A percentile compares a stretch with the other conserved stretches of the same genome.
Conservation (phyloP, 805 yeast species). For the Isabelozyma rhagii region DNA sequence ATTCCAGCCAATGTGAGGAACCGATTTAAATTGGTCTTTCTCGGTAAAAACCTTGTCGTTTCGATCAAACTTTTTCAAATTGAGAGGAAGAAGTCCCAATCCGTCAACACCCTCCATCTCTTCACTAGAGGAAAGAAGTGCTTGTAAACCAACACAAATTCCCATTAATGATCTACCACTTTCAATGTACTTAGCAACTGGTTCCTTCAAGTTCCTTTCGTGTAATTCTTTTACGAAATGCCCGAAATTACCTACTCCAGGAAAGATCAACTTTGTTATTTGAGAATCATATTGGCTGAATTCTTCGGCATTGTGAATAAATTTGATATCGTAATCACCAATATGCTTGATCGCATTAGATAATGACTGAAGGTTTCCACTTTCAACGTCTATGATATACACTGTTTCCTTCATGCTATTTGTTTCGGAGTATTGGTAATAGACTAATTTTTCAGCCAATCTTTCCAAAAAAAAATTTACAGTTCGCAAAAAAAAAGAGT, state of each 20-base stretch:
- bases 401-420: constrained; percentile 25
- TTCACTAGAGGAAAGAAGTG: constrained; percentile 70
- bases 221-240: constrained; percentile 78
- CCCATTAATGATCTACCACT: constrained; percentile 93
- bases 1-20: constrained; percentile 98
- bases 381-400: constrained; percentile 87
- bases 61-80: constrained; percentile 54
- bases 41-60: constrained; percentile 29
- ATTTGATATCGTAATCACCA: constrained; percentile 62
- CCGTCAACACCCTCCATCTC: constrained; percentile 63
- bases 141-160: constrained; percentile 93
- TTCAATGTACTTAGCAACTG: constrained; percentile 61
- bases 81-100: constrained; percentile 43
- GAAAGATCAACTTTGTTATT: constrained; percentile 67
- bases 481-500: neutral
- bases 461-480: neutral
- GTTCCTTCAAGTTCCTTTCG: constrained; percentile 59
- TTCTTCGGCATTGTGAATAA: constrained; percentile 59
- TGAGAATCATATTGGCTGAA: constrained; percentile 37
- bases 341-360: constrained; percentile 78
- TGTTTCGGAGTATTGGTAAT: neutral
- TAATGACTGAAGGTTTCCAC: constrained; percentile 90
- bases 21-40: constrained; percentile 58
- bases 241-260: constrained; percentile 98
- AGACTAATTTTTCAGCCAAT: neutral